Base-by-base conservation (phyloP, 2,329 filamentous ascomycete genomes). In the Hymenoscyphus repandus region DNA sequence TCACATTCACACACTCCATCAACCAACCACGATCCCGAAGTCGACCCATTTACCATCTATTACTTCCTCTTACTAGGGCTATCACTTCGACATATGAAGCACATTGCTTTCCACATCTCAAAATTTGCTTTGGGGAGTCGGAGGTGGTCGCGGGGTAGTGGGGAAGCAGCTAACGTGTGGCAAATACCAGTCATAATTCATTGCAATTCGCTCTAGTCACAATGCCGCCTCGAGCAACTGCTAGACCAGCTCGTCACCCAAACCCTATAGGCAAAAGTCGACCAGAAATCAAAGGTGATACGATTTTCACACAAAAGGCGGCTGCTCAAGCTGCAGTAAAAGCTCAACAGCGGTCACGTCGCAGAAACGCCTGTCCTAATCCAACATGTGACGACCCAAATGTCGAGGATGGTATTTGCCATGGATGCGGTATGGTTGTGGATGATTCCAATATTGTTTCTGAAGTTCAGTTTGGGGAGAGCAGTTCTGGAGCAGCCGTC, bases 381-480 rank as follows among this genome's bases (percentile, higher is more conserved):
- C 77, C 79, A 53, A 70, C 72, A 44, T 85, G 82, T 66, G 72
- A 73, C n/a, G 78, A 77, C 47, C 79, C 80, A 13, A 77, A 82
- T 49, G 77, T 85, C 45, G 73, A 79, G 47, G 80, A 84, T 59
- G 82, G 82, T 34, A 79, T 88, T 59, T 97, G 93, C 70, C 81
- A 83, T 54, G 86, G 82, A 42, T 97, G 93, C 69, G 92, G 90
- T 77, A 85, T 82, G 53, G 82, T 96, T 58, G 81, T 92, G 50
- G 85, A 88, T 60, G 87, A 95, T 65, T 85, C 83, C 66, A 90
- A 95, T 64, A 96, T 97, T 56, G 91, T 96, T 52, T 82, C 90
- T 44, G 93, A 99, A 68, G 82, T 97, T 55, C 85, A 85, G 18
- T 99, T 97, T 64, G 90, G 90, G 58, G 92, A 99, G 72, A 86